Conservation (phyloP, 1,284 basidiomycete species). For the Schizophyllum commune region DNA sequence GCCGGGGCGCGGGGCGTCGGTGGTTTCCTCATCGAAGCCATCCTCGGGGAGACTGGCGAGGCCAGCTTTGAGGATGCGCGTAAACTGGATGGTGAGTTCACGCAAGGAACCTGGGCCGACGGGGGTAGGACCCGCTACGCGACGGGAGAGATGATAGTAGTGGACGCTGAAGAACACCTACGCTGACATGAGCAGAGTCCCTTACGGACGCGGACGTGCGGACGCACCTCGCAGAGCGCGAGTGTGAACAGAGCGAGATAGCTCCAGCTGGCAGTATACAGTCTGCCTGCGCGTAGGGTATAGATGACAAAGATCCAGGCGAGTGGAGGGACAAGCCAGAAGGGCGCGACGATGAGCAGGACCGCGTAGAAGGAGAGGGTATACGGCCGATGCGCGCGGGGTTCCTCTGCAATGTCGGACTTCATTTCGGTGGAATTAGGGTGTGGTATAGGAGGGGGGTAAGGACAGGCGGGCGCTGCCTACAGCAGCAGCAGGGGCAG, state of each 20-base stretch:
- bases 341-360: constrained; percentile 53
- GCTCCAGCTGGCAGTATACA: constrained; percentile 34
- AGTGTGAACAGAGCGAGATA: constrained; percentile 34
- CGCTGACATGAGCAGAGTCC: not conserved
- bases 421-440: constrained; percentile 13
- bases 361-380: constrained; percentile 50
- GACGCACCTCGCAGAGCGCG: constrained; percentile 50
- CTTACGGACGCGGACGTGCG: not conserved
- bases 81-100: constrained; percentile 50
- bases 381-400: constrained; percentile 27
- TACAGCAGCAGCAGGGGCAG: not conserved
- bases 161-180: constrained; percentile 78
- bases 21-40: constrained; percentile 48
- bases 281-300: constrained; percentile 36
- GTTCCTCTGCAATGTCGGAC: constrained; percentile 32
- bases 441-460: not conserved
- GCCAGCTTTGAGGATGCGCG: constrained; percentile 51
- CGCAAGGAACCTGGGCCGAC: constrained; percentile 36
- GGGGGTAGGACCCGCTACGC: constrained; percentile 45
- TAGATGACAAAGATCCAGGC: constrained; percentile 65
- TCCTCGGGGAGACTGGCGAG: constrained; percentile 46
- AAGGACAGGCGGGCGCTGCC: not conserved
- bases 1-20: constrained; percentile 42
- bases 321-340: constrained; percentile 65
- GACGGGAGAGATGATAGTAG: constrained; percentile 47